Evolutionary conservation across 2,329 filamentous ascomycete species (phyloP), one percentile per base, ranked within the genome.

Genomic region (Botrytis deweyae): DNA sequence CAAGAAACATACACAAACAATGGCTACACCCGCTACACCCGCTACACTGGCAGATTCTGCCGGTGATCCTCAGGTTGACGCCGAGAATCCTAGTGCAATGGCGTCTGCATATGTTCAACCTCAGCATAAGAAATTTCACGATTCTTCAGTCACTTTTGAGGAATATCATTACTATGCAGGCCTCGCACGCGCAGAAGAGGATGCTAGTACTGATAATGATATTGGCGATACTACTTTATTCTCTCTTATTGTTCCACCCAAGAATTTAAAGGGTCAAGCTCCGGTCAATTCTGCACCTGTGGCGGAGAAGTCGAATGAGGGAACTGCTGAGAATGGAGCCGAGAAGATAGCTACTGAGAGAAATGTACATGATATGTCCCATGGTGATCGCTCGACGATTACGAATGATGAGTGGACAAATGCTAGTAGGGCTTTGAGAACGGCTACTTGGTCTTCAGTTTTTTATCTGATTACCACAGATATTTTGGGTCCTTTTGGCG

Each of bases 341-440:
- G 52, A 74, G 22, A 73, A 70, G 22, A 59, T n/a, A 20, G 14
- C 8, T 1, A 33, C 29, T 1, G 52, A 59, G 29, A 67, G 9
- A 36, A 29, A 68, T 59, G 40, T 68, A n/a, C 70, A 68, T 46
- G 49, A 52, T 7, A 55, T 68, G 61, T 20, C 62, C 2, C 38
- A 38, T 33, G 62, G 33, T 7, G 70, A 55, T 68, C 61, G 68
- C 63, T 73, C 52, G 58, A 73, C 46, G 73, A 80, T 78, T 40
- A 66, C 72, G 1, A 75, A 83, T 25, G 82, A 83, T 8, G 85
- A 87, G 72, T 86, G 85, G 85, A 79, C 79, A 20, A 84, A 84
- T 72, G 85, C 85, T 1, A 83, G 82, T 38, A 82, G 85, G 9
- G 83, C 84, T 1, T 75, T 85, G 73, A 81, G 85, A 16, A 86